A percentile compares a stretch with the other conserved stretches of the same genome.
These are phyloP conservation scores for Gamarada debralockiae DNA, from an alignment of 495 filamentous ascomycete genomes.

Conservation along the genomic window DNA sequence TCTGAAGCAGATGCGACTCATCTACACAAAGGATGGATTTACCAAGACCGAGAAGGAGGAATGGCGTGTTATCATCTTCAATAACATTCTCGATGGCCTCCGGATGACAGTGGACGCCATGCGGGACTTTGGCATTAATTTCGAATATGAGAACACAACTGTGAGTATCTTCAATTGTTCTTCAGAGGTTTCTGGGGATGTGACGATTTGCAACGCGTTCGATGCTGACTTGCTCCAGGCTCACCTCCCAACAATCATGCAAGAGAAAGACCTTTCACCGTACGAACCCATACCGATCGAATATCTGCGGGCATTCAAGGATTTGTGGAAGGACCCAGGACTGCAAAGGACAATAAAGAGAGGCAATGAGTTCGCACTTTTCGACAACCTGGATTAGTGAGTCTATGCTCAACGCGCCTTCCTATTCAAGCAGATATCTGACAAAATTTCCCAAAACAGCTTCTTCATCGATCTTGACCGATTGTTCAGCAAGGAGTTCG, in stretches of 20 bases:
- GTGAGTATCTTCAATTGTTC: constrained; percentile 50
- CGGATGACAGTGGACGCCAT: constrained; percentile 91
- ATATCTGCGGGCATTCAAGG: constrained; percentile 72
- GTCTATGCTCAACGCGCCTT: constrained; percentile 27
- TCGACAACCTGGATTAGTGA: constrained; percentile 94
- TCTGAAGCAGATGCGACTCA: constrained; percentile 98
- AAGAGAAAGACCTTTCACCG: constrained; percentile 51
- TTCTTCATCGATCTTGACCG: constrained; percentile 90
- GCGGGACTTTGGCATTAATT: constrained; percentile 75
- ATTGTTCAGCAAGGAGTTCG: constrained; percentile 78
- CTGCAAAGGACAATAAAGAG: constrained; percentile 82
- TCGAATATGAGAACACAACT: constrained; percentile 72
- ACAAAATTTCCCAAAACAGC: constrained; percentile 42
- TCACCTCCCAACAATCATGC: constrained; percentile 22
- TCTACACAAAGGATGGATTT: constrained; percentile 84
- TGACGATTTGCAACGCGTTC: neutral
- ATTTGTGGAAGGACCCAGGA: constrained; percentile 78
- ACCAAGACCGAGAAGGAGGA: constrained; percentile 86
- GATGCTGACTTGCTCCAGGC: constrained; percentile 10
- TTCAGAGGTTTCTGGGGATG: constrained; percentile 25
- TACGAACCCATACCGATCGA: constrained; percentile 69
- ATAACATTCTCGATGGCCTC: constrained; percentile 85
- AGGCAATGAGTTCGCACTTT: constrained; percentile 93
- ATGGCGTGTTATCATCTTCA: constrained; percentile 92
- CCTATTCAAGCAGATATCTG: constrained; percentile 17